Evolutionary conservation across 345 rosid genomes (phyloP).

Genomic region (Carallia pectinifolia): DNA sequence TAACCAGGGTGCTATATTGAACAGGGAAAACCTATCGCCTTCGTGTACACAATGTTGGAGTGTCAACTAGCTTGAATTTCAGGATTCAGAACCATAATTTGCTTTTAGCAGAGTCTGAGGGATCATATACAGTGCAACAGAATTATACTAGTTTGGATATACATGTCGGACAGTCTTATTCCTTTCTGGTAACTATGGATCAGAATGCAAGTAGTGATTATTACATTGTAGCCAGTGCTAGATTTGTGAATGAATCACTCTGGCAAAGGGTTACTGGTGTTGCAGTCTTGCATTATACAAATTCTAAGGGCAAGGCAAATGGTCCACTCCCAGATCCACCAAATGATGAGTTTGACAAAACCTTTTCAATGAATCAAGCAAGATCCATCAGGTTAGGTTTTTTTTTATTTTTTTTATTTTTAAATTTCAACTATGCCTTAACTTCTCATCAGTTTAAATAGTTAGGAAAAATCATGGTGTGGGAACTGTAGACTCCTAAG

Average conservation of each 20-base stretch:
- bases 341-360: conserved; percentile 78
- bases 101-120: conserved; percentile 85
- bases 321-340: conserved; percentile 91
- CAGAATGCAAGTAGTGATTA: conserved; percentile 96
- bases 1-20: conserved; percentile 16
- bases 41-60: conserved; percentile 90
- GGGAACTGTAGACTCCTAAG: neutral
- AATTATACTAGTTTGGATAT: conserved; percentile 97
- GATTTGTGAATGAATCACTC: conserved; percentile 76
- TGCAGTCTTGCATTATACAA: conserved; percentile 80
- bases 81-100: conserved; percentile 94
- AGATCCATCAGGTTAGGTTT: conserved; percentile 85
- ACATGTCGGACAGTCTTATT: conserved; percentile 90
- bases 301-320: conserved; percentile 88
- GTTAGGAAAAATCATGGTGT: neutral
- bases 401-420: conserved; percentile 8
- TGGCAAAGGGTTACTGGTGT: conserved; percentile 98
- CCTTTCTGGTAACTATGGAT: conserved; percentile 90
- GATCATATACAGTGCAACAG: conserved; percentile 96
- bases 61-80: conserved; percentile 89
- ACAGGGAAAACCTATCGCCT: conserved; percentile 88
- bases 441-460: neutral
- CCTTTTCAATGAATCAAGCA: conserved; percentile 98
- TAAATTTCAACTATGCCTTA: neutral
- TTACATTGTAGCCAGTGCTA: conserved; percentile 97